A percentile compares a stretch with the other conserved stretches of the same genome.
Conservation (phyloP, 345 rosid species). For the Arabidopsis suecica region DNA sequence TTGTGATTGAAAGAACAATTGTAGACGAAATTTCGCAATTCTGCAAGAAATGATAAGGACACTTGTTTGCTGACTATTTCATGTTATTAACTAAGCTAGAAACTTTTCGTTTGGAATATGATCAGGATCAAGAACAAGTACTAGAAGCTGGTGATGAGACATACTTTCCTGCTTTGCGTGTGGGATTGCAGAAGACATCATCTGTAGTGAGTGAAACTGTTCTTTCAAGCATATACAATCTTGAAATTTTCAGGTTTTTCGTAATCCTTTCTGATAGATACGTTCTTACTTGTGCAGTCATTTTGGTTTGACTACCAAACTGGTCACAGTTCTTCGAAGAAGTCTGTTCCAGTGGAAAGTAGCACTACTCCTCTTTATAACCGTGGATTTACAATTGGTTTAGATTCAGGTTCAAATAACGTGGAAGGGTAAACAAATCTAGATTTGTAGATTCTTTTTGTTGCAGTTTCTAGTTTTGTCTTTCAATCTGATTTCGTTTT, state of each 20-base stretch:
- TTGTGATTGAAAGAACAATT: neutral
- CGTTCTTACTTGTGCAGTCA: conserved; percentile 61
- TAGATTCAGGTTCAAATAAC: conserved; percentile 73
- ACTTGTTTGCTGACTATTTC: neutral
- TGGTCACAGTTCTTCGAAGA: conserved; percentile 45
- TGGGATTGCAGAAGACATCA: conserved; percentile 68
- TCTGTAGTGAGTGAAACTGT: conserved; percentile 65
- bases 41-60: neutral
- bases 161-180: conserved; percentile 76
- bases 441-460: neutral
- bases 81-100: neutral
- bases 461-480: neutral
- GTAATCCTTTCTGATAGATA: conserved; percentile 5
- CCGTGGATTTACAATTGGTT: conserved; percentile 81
- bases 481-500: neutral
- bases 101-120: conserved; percentile 25
- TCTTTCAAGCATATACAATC: neutral
- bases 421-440: conserved; percentile 61
- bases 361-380: conserved; percentile 80
- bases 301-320: conserved; percentile 84
- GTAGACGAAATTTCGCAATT: neutral
- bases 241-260: neutral
- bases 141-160: conserved; percentile 88
- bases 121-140: conserved; percentile 66
- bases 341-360: conserved; percentile 53